Evolutionary conservation across 495 filamentous ascomycete species (phyloP).

Genomic region (Schizothecium vesticola): DNA sequence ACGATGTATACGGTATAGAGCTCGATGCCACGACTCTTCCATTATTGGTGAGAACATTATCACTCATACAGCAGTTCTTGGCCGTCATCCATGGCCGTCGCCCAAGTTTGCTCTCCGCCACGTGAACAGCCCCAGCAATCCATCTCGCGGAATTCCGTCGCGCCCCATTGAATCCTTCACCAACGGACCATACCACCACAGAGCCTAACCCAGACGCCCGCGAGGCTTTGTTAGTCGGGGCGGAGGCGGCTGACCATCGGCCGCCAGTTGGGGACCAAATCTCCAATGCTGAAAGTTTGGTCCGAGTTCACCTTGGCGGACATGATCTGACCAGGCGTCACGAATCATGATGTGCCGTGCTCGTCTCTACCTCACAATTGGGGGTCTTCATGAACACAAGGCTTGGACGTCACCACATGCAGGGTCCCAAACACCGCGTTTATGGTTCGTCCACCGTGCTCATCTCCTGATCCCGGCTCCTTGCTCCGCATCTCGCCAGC

Average conservation of each 20-base stretch:
- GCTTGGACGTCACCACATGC: background rate
- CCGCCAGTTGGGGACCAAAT: background rate
- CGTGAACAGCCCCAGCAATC: background rate
- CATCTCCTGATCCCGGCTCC: background rate
- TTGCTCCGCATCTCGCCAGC: background rate
- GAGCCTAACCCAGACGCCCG: background rate
- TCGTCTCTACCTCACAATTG: background rate
- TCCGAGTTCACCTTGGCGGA: background rate
- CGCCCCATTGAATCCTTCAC: background rate
- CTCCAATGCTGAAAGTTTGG: background rate
- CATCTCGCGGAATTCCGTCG: background rate
- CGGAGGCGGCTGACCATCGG: background rate
- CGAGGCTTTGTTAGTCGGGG: background rate
- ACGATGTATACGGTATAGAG: background rate
- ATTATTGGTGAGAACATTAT: background rate
- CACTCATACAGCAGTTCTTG: background rate
- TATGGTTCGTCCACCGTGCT: background rate
- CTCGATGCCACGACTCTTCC: background rate
- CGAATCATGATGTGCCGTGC: background rate
- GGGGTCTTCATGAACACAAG: background rate
- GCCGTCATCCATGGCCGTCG: background rate
- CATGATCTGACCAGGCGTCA: background rate
- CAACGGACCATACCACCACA: background rate
- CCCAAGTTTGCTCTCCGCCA: background rate
- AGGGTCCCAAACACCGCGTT: background rate